These are phyloP conservation scores for Furcasterigmium furcatum DNA, from an alignment of 2,329 filamentous ascomycete genomes.

Conservation along the genomic window DNA sequence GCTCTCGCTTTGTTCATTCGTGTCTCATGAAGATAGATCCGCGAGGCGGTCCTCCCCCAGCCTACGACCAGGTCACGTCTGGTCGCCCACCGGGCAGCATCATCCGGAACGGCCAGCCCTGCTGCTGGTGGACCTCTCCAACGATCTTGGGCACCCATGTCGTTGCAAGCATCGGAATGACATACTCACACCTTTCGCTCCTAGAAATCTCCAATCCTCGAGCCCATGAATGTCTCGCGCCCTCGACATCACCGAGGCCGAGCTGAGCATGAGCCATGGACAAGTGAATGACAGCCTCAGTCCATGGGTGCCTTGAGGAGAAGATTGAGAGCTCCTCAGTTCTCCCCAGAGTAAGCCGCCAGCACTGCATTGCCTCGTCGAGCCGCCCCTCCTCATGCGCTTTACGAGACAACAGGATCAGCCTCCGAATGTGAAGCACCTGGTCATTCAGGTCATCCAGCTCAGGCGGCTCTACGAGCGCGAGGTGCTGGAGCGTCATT, in stretches of 20 bases:
- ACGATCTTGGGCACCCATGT: conserved; percentile 10
- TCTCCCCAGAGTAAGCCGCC: conserved; percentile 12
- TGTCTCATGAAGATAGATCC: too few relatives aligned
- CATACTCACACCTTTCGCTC: conserved; percentile 23
- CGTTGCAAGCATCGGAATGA: conserved; percentile 21
- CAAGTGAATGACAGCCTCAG: conserved; percentile 17
- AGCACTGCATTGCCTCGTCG: conserved; percentile 12
- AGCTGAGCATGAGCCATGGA: conserved; percentile 23
- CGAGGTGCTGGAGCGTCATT: conserved; percentile 9
- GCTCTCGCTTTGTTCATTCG: too few relatives aligned
- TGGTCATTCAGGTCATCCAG: conserved; percentile 25
- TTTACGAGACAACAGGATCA: conserved; percentile 17
- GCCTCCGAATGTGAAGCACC: conserved; percentile 21
- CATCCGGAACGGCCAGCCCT: conserved; percentile 25
- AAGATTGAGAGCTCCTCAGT: conserved; percentile 16
- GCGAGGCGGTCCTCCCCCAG: too few relatives aligned
- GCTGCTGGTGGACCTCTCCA: conserved; percentile 16
- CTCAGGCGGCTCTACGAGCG: conserved; percentile 13
- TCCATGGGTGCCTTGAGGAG: conserved; percentile 15
- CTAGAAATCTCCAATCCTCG: conserved; percentile 2
- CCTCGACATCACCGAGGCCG: conserved; percentile 7
- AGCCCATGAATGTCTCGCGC: conserved; percentile 16
- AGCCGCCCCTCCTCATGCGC: conserved; percentile 13
- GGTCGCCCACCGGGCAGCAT: conserved; percentile 24
- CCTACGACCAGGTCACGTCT: conserved; percentile 8